Evolutionary conservation across 169 alveolate species (phyloP), one percentile per base, ranked within the genome.

Genomic region (Plasmodium billcollinsi): DNA sequence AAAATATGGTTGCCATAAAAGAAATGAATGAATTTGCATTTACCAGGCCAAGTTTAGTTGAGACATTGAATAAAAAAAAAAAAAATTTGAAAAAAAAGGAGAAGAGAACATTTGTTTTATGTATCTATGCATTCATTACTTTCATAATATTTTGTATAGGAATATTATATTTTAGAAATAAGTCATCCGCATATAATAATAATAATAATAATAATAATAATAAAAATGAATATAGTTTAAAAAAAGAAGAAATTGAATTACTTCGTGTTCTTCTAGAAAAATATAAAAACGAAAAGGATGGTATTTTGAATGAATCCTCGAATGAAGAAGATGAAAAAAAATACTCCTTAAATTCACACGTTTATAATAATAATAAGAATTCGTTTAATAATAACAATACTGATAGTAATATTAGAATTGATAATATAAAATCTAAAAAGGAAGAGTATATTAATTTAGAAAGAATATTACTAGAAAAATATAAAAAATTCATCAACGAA

Each of bases 221-320:
- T 3, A 59, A 33, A 47, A 14, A 49, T 52, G 80, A 50, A 15
- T 2, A 5, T 20, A 49, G 20, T 21, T 61, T 78, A 11, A 78
- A n/a, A 21, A 78, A 50, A 33, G 69, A 49, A 49, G 89, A 78
- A 78, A 65, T 78, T 49, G 78, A 50, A 65, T 3, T 47, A 6
- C 45, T 78, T 39, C 65, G 33, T 50, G 65, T 49, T 14, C 21
- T 78, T 21, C 21, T 78, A 18, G 52, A 69, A 29, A 78, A 50
- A 15, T 78, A 78, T 58, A 71, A 71, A 18, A 47, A 47, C 5
- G 15, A 1, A 71, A 18, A 71, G n/a, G 29, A 71, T 50, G 49
- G 12, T 47, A 11, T 9, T 2, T 21, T 0, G 12, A 15, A 71
- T 20, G n/a, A 20, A 21, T 18, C 15, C 21, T 5, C n/a, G 0